Evolutionary conservation across 2,329 filamentous ascomycete species (phyloP), one percentile per base, ranked within the genome.

Genomic region (Aspergillus awamori): DNA sequence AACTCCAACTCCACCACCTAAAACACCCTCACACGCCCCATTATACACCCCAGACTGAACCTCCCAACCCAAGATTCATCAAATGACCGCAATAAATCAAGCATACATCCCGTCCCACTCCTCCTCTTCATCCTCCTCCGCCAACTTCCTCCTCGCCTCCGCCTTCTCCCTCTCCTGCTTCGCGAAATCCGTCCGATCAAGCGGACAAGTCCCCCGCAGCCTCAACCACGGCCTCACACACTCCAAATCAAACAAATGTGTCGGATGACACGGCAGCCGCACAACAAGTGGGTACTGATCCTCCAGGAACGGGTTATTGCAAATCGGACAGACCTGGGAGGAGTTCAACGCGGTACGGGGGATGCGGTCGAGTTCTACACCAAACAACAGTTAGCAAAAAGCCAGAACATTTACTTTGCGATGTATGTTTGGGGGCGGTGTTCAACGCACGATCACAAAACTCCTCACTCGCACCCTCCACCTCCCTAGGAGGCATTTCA

Each of bases 221-320:
- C 87, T 83, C 64, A 89, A 74, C 87, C 87, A 89, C 0, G 87
- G 86, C 60, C 82, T 76, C 63, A 89, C 85, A 72, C 87, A 89
- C 67, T 89, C 86, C 26, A 89, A 72, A 74, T 89, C 87, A 73
- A 88, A 89, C 20, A 85, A 69, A 71, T 89, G 87, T 39, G 82
- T 82, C 15, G 82, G 78, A 70, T 88, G 85, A 65, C 87, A 89
- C 8, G 86, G 85, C 33, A 89, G 72, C 28, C 82, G 80, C 49
- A 89, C 86, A 38, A 89, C 84, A 17, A 89, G 81, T n/a, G 87
- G 86, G 66, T 87, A 86, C 48, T 82, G 65, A 65, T 88, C 86
- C n/a, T 87, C 85, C 5, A 88, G 73, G 66, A 87, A 88, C 3
- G 84, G 79, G 64, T 85, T 85, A 54, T 80, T 81, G 73, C 86